Evolutionary conservation across 2,329 filamentous ascomycete species (phyloP), one percentile per base, ranked within the genome.

Genomic region (Ophiostoma sp.): DNA sequence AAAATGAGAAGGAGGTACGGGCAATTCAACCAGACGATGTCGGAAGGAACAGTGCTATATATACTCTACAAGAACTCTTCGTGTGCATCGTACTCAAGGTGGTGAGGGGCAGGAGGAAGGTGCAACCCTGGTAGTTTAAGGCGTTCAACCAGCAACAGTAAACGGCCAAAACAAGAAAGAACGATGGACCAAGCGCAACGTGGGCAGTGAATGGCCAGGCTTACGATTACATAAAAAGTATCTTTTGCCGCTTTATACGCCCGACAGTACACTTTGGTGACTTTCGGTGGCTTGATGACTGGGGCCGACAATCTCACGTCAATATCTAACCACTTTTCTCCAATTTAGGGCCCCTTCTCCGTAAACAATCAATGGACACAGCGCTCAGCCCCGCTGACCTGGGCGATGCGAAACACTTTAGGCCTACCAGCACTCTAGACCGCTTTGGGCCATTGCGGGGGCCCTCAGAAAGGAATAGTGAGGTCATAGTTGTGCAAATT

Each of bases 81-180:
- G 23, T 23, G 10, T 57, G 52, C 52, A 57, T 57, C 52, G 52
- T 57, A 13, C n/a, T 57, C 23, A 15, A 27, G 23, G 52, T 57
- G 52, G n/a, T 57, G 52, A 57, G 52, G 52, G 52, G 52, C 52
- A 27, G 23, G 52, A 57, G 52, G 52, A 57, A 57, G 23, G 52
- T 57, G 52, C 52, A n/a, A 23, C 52, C 52, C 23, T 48, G 44
- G 17, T 2, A 7, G 17, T 48, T 48, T 17, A 48, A 48, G 23
- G 52, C 10, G 52, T 27, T 57, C 52, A 57, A 57, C 52, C 23
- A n/a, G 52, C 52, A 57, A 27, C 52, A 15, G 23, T 17, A 27
- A 57, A 57, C 52, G 13, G 23, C 52, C 52, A 57, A 31, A 27
- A 13, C n/a, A 57, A 57, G 52, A 48, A 48, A 48, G 17, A 48